Percentiles rank a stretch among this genome's conserved stretches.
These are phyloP conservation scores for Isoetes taiwanensis DNA, from an alignment of 75 land plant species.

Conservation along the genomic window DNA sequence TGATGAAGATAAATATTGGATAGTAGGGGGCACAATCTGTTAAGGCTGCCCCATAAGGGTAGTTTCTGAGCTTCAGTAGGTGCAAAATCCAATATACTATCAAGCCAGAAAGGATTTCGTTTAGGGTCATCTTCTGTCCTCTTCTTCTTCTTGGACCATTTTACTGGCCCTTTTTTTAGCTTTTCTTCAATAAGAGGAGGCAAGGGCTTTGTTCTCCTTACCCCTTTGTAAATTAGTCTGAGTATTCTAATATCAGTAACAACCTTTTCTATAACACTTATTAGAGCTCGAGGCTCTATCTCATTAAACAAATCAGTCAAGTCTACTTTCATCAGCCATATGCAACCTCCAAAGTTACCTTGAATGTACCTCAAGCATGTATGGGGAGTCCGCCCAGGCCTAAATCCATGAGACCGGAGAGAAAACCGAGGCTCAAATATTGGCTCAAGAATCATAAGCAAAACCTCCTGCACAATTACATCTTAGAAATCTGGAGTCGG, in stretches of 20 bases:
- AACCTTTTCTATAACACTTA: neutral
- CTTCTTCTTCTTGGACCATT: conserved; percentile 34
- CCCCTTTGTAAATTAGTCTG: neutral
- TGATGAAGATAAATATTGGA: conserved; percentile 54
- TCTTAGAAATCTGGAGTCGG: conserved; percentile 63
- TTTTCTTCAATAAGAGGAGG: no score
- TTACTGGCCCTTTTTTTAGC: no score
- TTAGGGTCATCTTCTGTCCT: conserved; percentile 65
- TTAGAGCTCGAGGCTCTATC: neutral
- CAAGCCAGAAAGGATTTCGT: conserved; percentile 74
- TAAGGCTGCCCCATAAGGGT: conserved; percentile 61
- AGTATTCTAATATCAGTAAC: neutral
- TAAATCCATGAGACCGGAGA: conserved; percentile 49
- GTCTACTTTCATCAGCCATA: neutral
- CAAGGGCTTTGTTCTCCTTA: neutral
- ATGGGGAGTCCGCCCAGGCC: conserved; percentile 74
- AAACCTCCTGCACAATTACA: conserved; percentile 63
- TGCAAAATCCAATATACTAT: conserved; percentile 57
- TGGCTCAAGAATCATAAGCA: conserved; percentile 73
- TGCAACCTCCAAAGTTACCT: conserved; percentile 53
- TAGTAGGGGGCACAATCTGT: conserved; percentile 45
- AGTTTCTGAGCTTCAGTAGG: conserved; percentile 55
- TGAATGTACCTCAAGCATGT: conserved; percentile 50
- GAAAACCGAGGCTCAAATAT: conserved; percentile 62
- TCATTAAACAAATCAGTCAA: neutral